phyloP scores from a whole-genome alignment of 2,329 filamentous ascomycete species.

The Didymella sp. region DNA sequence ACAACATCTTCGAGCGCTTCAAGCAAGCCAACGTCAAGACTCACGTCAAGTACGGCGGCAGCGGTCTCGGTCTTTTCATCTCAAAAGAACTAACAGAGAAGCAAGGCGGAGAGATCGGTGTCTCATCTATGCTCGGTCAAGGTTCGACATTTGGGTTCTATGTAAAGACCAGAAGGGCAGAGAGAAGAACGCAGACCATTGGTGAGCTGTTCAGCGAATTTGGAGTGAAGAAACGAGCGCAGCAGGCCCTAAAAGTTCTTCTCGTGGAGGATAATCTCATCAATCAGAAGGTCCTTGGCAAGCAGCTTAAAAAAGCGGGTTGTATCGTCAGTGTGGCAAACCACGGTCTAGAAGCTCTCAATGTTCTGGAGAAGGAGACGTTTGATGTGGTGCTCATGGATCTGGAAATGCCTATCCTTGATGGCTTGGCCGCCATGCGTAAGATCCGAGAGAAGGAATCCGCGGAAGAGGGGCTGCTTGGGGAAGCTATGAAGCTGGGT shows the following conservation, averaged over 20 bases:
- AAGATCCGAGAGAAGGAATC: constrained; percentile 58
- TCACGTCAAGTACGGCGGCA: constrained; percentile 54
- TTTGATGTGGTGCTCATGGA: constrained; percentile 55
- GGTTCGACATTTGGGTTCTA: constrained; percentile 56
- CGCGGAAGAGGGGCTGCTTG: constrained; percentile 34
- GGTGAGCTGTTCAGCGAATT: constrained; percentile 15
- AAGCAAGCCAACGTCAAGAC: constrained; percentile 47
- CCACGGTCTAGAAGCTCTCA: constrained; percentile 49
- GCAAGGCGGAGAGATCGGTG: constrained; percentile 57
- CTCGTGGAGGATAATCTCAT: constrained; percentile 52
- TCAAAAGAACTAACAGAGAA: constrained; percentile 55
- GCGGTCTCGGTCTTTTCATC: constrained; percentile 56
- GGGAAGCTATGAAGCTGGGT: constrained; percentile 28
- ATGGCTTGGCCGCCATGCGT: constrained; percentile 52
- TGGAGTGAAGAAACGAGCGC: neutral
- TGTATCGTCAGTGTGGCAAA: constrained; percentile 43
- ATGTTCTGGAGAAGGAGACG: constrained; percentile 35
- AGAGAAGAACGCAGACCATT: constrained; percentile 18
- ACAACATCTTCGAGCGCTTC: constrained; percentile 49
- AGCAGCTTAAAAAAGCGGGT: constrained; percentile 45
- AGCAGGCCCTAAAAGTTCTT: constrained; percentile 35
- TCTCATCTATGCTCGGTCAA: constrained; percentile 46
- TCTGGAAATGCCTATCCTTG: constrained; percentile 64
- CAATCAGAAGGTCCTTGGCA: constrained; percentile 49
- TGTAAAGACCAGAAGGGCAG: constrained; percentile 45